phyloP scores from a whole-genome alignment of 495 filamentous ascomycete species.

The Penicillium macrosclerotiorum region DNA sequence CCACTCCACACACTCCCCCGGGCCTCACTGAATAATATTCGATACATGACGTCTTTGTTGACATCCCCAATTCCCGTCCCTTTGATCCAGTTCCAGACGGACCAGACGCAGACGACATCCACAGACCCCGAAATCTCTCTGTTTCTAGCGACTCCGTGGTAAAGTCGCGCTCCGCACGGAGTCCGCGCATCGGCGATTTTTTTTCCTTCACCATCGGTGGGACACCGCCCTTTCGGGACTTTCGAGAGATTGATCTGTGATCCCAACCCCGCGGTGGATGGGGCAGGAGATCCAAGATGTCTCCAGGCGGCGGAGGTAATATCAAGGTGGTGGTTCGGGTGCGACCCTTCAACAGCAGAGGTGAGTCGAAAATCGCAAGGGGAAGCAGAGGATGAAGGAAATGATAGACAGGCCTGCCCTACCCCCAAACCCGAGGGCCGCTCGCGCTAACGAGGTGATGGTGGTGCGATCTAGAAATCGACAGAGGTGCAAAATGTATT shows the following conservation, averaged over 20 bases:
- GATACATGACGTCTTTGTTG: constrained; percentile 49
- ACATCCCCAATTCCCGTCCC: constrained; percentile 24
- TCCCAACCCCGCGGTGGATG: constrained; percentile 34
- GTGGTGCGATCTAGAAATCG: constrained; percentile 61
- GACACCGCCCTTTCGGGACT: constrained; percentile 8
- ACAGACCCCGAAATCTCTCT: not conserved
- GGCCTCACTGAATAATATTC: constrained; percentile 32
- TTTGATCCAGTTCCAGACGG: constrained; percentile 9
- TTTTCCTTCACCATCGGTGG: constrained; percentile 27
- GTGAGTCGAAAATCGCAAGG: constrained; percentile 47
- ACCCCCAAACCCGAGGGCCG: not conserved
- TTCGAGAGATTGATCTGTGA: constrained; percentile 15
- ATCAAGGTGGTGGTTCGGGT: constrained; percentile 99
- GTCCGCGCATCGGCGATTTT: constrained; percentile 40
- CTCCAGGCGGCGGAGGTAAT: constrained; percentile 83
- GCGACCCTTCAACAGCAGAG: constrained; percentile 90
- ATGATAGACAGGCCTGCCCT: not conserved
- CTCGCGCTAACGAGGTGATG: no score
- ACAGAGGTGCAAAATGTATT: constrained; percentile 93
- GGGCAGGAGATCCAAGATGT: constrained; percentile 55
- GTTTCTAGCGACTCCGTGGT: constrained; percentile 15
- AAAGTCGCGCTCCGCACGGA: constrained; percentile 38
- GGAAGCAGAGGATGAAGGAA: constrained; percentile 4
- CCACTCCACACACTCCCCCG: constrained; percentile 20
- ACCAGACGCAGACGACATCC: constrained; percentile 5